These are phyloP conservation scores for Sporisorium graminicola DNA, from an alignment of 1,284 basidiomycete genomes.

Conservation along the genomic window DNA sequence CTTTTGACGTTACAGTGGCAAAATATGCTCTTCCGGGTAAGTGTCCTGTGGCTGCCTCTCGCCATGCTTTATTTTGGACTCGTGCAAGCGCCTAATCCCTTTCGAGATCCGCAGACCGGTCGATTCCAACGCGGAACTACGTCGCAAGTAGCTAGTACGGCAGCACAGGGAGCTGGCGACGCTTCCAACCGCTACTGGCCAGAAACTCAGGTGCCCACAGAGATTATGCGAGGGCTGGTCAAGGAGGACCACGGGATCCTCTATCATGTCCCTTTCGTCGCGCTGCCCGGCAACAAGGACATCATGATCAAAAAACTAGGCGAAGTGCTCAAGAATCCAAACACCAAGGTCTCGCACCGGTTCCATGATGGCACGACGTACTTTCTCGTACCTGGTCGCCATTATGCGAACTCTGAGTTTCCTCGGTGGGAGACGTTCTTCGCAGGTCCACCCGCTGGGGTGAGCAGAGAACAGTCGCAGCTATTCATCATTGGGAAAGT, in stretches of 20 bases:
- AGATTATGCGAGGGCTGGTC: slow-evolving; percentile 10
- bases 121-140: neutral
- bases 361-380: neutral
- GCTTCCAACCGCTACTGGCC: neutral
- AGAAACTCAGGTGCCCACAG: neutral
- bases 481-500: neutral
- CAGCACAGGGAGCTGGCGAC: neutral
- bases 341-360: neutral
- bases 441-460: neutral
- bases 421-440: neutral
- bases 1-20: too few species aligned
- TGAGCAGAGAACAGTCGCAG: neutral
- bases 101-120: neutral
- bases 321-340: slow-evolving; percentile 4
- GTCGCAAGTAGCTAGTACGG: neutral
- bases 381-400: slow-evolving; percentile 1
- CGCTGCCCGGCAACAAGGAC: neutral
- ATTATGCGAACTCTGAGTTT: neutral
- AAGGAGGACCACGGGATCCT: slow-evolving; percentile 8
- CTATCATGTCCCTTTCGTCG: neutral
- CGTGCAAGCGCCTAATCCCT: neutral
- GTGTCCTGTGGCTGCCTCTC: neutral
- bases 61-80: neutral
- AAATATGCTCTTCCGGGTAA: too few species aligned
- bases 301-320: neutral